Evolutionary conservation across 2,329 filamentous ascomycete genomes (phyloP).

Genomic region (Sphaceloma murrayae): DNA sequence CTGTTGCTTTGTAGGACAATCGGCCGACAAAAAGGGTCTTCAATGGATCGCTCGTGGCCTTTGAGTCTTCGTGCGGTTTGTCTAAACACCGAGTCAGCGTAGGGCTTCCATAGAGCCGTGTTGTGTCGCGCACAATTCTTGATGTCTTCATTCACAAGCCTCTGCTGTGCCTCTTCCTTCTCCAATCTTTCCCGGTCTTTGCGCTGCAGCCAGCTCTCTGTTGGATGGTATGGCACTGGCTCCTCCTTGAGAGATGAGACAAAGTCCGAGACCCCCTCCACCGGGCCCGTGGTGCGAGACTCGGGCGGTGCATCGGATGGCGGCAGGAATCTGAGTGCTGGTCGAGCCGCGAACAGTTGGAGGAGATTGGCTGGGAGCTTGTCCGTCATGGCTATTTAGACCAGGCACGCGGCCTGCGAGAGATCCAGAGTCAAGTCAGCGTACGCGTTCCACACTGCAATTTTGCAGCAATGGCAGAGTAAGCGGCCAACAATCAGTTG

Average conservation of each 20-base stretch:
- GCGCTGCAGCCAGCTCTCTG: constrained; percentile 85
- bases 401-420: constrained; percentile 9
- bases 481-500: not conserved
- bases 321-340: constrained; percentile 79
- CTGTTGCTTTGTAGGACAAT: constrained; percentile 78
- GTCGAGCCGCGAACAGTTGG: constrained; percentile 88
- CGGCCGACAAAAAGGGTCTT: constrained; percentile 89
- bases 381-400: constrained; percentile 65
- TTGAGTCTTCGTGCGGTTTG: constrained; percentile 73
- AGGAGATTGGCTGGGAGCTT: constrained; percentile 88
- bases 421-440: constrained; percentile 7
- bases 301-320: constrained; percentile 75
- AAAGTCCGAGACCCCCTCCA: constrained; percentile 65
- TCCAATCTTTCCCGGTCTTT: constrained; percentile 76
- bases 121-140: constrained; percentile 25
- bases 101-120: not conserved
- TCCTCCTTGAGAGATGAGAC: constrained; percentile 66
- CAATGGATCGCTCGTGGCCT: constrained; percentile 86
- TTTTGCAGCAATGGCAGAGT: not conserved
- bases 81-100: constrained; percentile 41
- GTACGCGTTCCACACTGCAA: not conserved
- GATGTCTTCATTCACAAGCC: constrained; percentile 54
- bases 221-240: constrained; percentile 65
- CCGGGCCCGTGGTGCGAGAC: constrained; percentile 63
- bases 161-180: constrained; percentile 60